These are phyloP conservation scores for Lichtheimia hyalospora DNA, from an alignment of 371 early-diverging fungal species.

Conservation along the genomic window DNA sequence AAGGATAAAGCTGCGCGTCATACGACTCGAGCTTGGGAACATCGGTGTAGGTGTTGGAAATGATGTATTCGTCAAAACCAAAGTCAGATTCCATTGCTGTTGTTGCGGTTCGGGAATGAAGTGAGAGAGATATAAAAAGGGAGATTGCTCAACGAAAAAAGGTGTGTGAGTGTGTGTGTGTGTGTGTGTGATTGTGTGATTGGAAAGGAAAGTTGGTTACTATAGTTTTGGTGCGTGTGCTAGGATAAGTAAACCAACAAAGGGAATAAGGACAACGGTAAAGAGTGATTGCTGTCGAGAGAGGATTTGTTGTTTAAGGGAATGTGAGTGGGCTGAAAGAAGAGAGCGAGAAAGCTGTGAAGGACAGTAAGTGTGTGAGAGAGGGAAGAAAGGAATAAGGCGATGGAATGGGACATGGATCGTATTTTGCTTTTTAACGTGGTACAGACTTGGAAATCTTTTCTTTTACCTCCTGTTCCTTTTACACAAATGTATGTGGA, in stretches of 20 bases:
- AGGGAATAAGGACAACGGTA: constrained; percentile 1
- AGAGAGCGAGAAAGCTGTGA: constrained; percentile 1
- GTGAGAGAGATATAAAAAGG: background rate
- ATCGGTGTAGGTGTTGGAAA: constrained; percentile 38
- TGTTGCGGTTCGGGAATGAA: background rate
- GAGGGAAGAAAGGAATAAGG: constrained; percentile 1
- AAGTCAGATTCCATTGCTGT: constrained; percentile 20
- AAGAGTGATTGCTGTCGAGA: background rate
- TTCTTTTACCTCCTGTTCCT: no score
- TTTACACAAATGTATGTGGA: no score
- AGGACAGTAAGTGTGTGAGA: constrained; percentile 1
- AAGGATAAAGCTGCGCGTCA: constrained; percentile 43
- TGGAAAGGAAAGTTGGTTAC: background rate
- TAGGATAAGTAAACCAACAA: background rate
- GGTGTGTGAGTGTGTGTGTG: background rate
- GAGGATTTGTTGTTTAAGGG: background rate
- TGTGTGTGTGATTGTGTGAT: background rate
- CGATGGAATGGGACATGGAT: no score
- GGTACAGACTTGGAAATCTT: background rate
- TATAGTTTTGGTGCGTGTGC: background rate
- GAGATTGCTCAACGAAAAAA: background rate
- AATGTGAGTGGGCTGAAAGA: background rate
- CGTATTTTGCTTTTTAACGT: background rate
- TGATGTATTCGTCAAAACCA: constrained; percentile 52
- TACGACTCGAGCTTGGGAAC: constrained; percentile 37